Percentiles rank a stretch among this genome's conserved stretches.
Conservation (phyloP, 371 early-diverging fungal species). For the Lichtheimia ramosa region DNA sequence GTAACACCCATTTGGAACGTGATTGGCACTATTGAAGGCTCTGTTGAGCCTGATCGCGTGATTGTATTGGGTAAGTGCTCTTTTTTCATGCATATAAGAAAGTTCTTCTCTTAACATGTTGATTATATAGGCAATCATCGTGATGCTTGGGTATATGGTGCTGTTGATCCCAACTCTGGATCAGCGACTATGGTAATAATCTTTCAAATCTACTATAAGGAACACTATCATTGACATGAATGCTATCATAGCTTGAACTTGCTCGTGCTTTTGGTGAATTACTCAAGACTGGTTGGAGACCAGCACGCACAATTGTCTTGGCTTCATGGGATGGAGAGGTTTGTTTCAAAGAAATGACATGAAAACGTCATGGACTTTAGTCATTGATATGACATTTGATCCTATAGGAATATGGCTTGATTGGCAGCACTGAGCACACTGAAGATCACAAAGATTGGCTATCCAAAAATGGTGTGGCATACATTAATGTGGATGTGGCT, state of each 20-base stretch:
- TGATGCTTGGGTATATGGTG: slow-evolving; percentile 70
- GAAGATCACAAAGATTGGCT: slow-evolving; percentile 54
- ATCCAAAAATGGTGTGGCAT: slow-evolving; percentile 50
- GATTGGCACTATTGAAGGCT: slow-evolving; percentile 58
- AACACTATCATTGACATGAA: neutral
- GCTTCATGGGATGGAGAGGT: slow-evolving; percentile 63
- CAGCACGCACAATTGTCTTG: slow-evolving; percentile 56
- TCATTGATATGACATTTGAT: too few species aligned
- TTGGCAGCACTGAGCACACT: slow-evolving; percentile 66
- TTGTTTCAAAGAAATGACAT: too few species aligned
- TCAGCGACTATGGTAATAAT: slow-evolving; percentile 58
- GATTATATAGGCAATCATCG: slow-evolving; percentile 52
- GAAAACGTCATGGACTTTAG: too few species aligned
- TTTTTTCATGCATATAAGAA: neutral
- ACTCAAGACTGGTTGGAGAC: slow-evolving; percentile 58
- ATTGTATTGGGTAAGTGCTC: slow-evolving; percentile 50
- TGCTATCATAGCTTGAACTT: slow-evolving; percentile 34
- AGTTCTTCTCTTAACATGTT: neutral
- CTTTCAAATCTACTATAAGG: neutral
- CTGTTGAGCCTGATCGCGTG: slow-evolving; percentile 53
- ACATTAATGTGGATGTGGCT: slow-evolving; percentile 54
- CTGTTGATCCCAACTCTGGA: slow-evolving; percentile 68
- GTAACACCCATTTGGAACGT: slow-evolving; percentile 70
- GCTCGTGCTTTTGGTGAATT: slow-evolving; percentile 53
- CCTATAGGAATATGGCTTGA: slow-evolving; percentile 7